Evolutionary conservation across 2,329 filamentous ascomycete species (phyloP), one percentile per base, ranked within the genome.

Genomic region (Didymella arachidicola): DNA sequence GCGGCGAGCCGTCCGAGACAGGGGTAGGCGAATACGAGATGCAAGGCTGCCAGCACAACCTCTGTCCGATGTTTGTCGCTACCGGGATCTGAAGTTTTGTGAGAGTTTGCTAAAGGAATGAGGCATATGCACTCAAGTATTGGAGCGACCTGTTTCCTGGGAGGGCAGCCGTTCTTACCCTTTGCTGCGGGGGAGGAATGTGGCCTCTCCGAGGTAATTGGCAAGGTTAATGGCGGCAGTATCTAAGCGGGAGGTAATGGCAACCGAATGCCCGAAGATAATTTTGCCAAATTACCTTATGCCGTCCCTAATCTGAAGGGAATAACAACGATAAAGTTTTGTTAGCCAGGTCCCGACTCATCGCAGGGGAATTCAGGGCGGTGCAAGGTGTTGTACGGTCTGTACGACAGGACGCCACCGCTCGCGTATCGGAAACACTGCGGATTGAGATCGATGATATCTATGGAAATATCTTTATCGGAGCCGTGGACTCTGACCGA

Each of bases 61-160:
- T 54, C 46, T 25, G 32, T 32, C 46, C 45, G 50, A 46, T 42
- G 46, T 54, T 49, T 59, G 51, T 59, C 56, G 50, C 34, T 59
- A 50, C 51, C 45, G 29, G 56, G 50, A 54, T 59, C 56, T 42
- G 45, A 50, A 50, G 46, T 59, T 36, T 8, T n/a, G 32, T 54
- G 29, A 30, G 12, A 51, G n/a, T 51, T 54, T 51, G 51, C 11
- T 14, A 30, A 50, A 42, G 46, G 45, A 54, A 47, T 50, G 45
- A 46, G 46, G 26, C 4, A 54, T 59, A 59, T 59, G 56, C 56
- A 59, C 50, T 49, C 56, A 59, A 54, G 39, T 59, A 59, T 59
- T 59, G 56, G 34, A 50, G 32, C 18, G 50, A 32, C 51, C 22
- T 54, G 19, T 45, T 30, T 7, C 27, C n/a, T 59, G 41, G 45